Percentiles rank a stretch among this genome's conserved stretches.
These are phyloP conservation scores for Usnea hakonensis DNA, from an alignment of 495 filamentous ascomycete genomes.

Conservation along the genomic window DNA sequence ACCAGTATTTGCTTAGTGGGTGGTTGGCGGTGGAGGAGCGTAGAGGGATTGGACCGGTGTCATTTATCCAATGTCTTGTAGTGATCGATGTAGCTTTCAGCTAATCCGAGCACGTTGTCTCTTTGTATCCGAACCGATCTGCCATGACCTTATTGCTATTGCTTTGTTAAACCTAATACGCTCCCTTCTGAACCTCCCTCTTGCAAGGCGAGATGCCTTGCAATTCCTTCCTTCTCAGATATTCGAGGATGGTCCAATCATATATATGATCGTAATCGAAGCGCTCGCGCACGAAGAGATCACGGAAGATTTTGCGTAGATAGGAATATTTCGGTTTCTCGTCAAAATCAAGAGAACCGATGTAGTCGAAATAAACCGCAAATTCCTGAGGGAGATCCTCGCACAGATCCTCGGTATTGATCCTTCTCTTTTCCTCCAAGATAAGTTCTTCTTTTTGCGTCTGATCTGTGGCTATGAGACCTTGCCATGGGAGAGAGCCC, in stretches of 20 bases:
- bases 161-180: not conserved
- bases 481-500: not conserved
- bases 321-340: conserved; percentile 22
- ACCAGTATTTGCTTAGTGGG: not conserved
- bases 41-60: not conserved
- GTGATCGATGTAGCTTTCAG: too few species aligned
- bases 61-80: too few species aligned
- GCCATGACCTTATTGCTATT: not conserved
- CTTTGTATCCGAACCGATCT: too few species aligned
- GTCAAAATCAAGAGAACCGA: conserved; percentile 25
- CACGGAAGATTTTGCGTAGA: conserved; percentile 25
- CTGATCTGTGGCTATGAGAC: not conserved
- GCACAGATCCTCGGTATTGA: conserved; percentile 13
- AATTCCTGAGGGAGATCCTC: conserved; percentile 15
- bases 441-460: conserved; percentile 9
- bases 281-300: conserved; percentile 24
- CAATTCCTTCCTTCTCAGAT: conserved; percentile 4
- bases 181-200: not conserved
- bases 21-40: not conserved
- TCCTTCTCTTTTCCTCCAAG: conserved; percentile 18
- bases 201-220: not conserved
- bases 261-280: conserved; percentile 31
- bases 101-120: too few species aligned
- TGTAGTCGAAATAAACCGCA: conserved; percentile 20
- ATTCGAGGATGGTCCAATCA: conserved; percentile 24